phyloP scores from a whole-genome alignment of 163 green algal genomes.

The Chloromonas sp. region DNA sequence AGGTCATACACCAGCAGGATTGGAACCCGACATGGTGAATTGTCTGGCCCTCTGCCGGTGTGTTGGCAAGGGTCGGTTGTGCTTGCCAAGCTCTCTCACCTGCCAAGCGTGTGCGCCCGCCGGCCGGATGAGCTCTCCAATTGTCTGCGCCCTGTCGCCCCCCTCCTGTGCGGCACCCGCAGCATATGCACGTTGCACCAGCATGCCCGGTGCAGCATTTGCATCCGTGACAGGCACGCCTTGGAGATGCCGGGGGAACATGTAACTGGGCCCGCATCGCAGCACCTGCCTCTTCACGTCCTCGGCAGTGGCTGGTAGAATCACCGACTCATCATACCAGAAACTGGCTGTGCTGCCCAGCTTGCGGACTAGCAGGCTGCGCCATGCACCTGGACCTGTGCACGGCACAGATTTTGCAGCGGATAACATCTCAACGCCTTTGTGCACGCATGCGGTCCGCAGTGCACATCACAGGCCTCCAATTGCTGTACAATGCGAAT shows the following conservation, averaged over 20 bases:
- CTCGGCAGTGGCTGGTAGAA: conserved; percentile 10
- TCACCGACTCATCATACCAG: conserved; percentile 24
- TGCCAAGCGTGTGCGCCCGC: conserved; percentile 1
- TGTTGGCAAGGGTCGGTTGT: too few relatives aligned
- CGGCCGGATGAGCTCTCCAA: conserved; percentile 10
- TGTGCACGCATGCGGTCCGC: too few relatives aligned
- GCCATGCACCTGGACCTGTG: conserved; percentile 3
- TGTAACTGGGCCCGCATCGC: conserved; percentile 9
- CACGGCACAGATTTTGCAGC: too few relatives aligned
- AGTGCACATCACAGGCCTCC: too few relatives aligned
- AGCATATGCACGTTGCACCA: conserved; percentile 20
- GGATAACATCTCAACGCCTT: too few relatives aligned
- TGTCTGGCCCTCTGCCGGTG: too few relatives aligned
- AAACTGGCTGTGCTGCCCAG: conserved; percentile 9
- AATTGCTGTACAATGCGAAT: too few relatives aligned
- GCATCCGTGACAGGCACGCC: conserved; percentile 21
- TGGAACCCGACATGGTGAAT: too few relatives aligned
- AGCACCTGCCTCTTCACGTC: conserved; percentile 17
- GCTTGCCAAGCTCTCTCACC: neutral
- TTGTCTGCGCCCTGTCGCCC: conserved; percentile 11
- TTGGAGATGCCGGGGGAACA: conserved; percentile 15
- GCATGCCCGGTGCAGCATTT: conserved; percentile 21
- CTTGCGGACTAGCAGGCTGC: conserved; percentile 12
- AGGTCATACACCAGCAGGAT: too few relatives aligned
- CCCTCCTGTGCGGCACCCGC: conserved; percentile 10